Evolutionary conservation across 73 alveolate genomes (phyloP).

Genomic region (Paramecium tetraurelia): DNA sequence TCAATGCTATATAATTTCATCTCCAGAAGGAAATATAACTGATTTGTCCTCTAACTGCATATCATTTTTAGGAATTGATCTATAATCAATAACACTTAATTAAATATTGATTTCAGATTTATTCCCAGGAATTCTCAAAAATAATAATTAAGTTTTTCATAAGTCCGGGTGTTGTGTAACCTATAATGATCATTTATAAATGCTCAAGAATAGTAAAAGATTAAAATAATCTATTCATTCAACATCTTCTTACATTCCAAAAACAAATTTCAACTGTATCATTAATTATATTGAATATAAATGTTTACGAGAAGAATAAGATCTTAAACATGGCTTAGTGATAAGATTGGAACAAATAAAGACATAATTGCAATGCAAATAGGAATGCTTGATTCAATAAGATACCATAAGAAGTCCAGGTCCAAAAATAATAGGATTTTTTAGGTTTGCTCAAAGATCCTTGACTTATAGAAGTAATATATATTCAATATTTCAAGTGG

Average conservation of each 20-base stretch:
- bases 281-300: no score
- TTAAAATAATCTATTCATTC: neutral
- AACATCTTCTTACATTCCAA: neutral
- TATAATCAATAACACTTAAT: neutral
- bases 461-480: neutral
- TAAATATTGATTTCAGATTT: neutral
- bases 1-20: neutral
- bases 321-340: neutral
- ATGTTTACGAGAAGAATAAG: neutral
- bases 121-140: neutral
- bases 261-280: neutral
- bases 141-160: no score
- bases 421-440: neutral
- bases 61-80: neutral
- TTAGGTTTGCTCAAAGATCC: neutral
- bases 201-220: neutral
- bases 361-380: neutral
- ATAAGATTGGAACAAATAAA: neutral
- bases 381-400: neutral
- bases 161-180: neutral
- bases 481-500: neutral
- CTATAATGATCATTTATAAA: neutral
- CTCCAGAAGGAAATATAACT: neutral
- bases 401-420: neutral
- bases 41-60: neutral